Evolutionary conservation across 192 early-diverging fungal genomes (phyloP), one percentile per base, ranked within the genome.

Genomic region (Piromyces finnis): DNA sequence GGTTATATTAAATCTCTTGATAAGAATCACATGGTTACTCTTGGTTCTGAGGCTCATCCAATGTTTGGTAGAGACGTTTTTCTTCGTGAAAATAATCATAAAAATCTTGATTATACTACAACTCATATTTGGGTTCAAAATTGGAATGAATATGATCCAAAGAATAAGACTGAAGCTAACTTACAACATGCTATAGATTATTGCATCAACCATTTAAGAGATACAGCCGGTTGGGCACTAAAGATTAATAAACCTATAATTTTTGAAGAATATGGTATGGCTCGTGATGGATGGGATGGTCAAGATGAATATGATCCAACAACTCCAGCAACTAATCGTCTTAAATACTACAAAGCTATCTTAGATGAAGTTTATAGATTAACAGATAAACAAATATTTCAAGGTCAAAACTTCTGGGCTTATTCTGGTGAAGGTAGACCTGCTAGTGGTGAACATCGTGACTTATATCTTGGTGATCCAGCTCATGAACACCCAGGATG

Each of bases 401-500:
- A 82, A 0, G 91, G 92, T 22, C 81, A 84, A n/a, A 85, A 86
- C 15, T 93, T 93, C 81, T 93, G 92, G 92, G 91, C 89, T 18
- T 93, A 88, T 59, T 79, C 87, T 27, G 91, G 92, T 77, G 59
- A 78, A 12, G 87, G 86, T 12, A 81, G 88, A 22, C 87, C 90
- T 11, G 86, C 82, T 37, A 15, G 14, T 28, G 78, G 81, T 80
- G 28, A 36, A 13, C 84, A 84, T 3, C 86, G 82, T 81, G 6
- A 29, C 32, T 68, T 79, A 84, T 28, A 80, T 51, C 77, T 91
- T 28, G 89, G 91, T 78, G 88, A 90, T 77, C 89, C 89, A 39
- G 88, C 87, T 9, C 89, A 90, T 81, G 89, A 90, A 82, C 83
- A 83, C 51, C 85, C 85, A 27, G 90, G 91, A 29, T 92, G 91